Base-by-base conservation (phyloP, 306 rosid species). In the Vicia villosa region DNA sequence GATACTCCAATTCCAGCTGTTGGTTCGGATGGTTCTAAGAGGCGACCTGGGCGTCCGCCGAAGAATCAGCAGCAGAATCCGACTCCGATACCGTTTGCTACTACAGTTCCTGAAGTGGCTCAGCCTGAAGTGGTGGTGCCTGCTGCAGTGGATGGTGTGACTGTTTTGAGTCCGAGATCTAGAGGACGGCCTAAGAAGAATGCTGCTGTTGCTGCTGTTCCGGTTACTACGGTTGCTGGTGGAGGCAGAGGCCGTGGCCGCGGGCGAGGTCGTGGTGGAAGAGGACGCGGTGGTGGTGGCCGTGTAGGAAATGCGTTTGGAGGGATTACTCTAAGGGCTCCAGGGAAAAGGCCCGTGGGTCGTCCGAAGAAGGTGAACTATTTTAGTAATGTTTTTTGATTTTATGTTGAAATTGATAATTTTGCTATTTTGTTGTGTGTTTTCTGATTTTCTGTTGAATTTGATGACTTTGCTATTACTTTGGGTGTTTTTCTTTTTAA, bases 361-460 rank as follows among this genome's bases (percentile, higher is more conserved):
- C 87, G 97, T 26, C 97, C 97, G 0, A 88, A 26, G 81, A 91
- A 91, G 97, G 97, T 91, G 75, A 69, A 28, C 2, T 5, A 6
- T 67, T 54, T 10, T 5, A 3, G 9, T n/a, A n/a, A n/a, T 68
- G 20, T 46, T 46, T 46, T 15, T 46, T 15, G 1, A n/a, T 46
- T 46, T 46, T 46, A 2, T 14, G 17, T 13, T 43, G 17, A 14
- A 43, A 43, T 13, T 43, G 16, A 43, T 43, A 4, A 43, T 43
- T 43, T 13, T 43, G 49, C 16, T 43, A 13, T 13, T 12, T 4
- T 43, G 16, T 4, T 43, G 15, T 43, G 47, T 42, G 6, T 43
- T 43, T 42, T 43, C 49, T 5, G 15, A n/a, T 43, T 46, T 15
- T 46, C 10, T 6, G 9, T 34, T 34, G 38, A 34, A 34, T 1